Evolutionary conservation across 148 eudicot genomes (phyloP), one percentile per base, ranked within the genome.

Genomic region (Cornus florida): DNA sequence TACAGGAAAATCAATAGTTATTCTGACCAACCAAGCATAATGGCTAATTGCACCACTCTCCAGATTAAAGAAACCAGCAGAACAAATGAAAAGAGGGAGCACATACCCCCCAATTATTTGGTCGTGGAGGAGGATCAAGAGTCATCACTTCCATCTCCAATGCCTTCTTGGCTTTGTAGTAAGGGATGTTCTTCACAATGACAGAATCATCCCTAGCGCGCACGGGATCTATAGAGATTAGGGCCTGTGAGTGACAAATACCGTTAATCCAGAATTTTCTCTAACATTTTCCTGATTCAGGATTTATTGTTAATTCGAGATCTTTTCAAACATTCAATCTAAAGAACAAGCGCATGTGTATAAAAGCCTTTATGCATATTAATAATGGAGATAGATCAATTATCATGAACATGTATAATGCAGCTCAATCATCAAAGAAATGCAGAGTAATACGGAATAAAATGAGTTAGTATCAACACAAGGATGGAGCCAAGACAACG

Each of bases 141-240:
- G 88, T 91, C 95, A 94, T 76, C 62, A 91, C 97, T 86, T 94
- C 98, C 28, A 85, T 86, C 85, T 92, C 97, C 28, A 94, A 65
- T 41, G 92, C 84, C 82, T 88, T 91, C 83, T 86, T 91, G 74
- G 94, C 95, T 86, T 89, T 91, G 89, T 82, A 92, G 78, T 83
- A 89, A 24, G 98, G 95, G 59, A 92, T 78, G 80, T 94, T 92
- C 72, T 84, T 92, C 65, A 94, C 90, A 17, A 94, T 71, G 24
- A 90, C 90, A 31, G 98, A 94, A 80, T 94, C 98, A 56, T 91
- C 92, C 82, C 87, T 85, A 74, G 97, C 98, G 67, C 97, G 94
- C 33, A n/a, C 87, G 60, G 98, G 98, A 79, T 94, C 98, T 65
- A 94, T 82, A 41, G 92, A 85, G 77, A 89, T 76, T 69, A 94